A percentile compares a stretch with the other conserved stretches of the same genome.
Conservation (phyloP, 2,329 filamentous ascomycete species). For the Diplodia seriata region DNA sequence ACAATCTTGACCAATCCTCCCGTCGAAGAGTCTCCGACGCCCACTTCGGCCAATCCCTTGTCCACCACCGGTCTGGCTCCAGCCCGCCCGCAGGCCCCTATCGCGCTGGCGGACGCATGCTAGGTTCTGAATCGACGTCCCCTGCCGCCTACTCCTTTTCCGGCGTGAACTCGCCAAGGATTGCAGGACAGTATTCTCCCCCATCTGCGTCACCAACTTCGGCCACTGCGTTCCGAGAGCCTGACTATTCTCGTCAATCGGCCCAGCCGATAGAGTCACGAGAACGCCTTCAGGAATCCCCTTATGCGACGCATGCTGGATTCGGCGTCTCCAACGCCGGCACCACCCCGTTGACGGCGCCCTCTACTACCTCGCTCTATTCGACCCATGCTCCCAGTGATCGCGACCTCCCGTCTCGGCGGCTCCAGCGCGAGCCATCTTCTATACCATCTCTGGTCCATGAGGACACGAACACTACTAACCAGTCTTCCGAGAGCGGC, state of each 20-base stretch:
- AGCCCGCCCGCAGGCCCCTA: conserved; percentile 42
- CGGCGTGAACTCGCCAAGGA: conserved; percentile 45
- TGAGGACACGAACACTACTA: conserved; percentile 40
- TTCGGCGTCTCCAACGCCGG: conserved; percentile 2
- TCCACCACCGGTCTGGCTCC: conserved; percentile 39
- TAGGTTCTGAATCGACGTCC: conserved; percentile 45
- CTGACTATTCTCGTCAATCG: conserved; percentile 35
- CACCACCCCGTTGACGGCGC: not conserved
- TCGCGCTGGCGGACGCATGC: conserved; percentile 40
- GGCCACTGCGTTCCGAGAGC: conserved; percentile 40
- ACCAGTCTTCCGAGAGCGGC: conserved; percentile 49
- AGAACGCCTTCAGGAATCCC: conserved; percentile 19
- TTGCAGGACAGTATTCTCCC: conserved; percentile 45
- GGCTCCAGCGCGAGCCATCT: conserved; percentile 41
- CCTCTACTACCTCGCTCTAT: conserved; percentile 14
- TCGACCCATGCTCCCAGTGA: conserved; percentile 5
- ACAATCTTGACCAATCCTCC: conserved; percentile 40
- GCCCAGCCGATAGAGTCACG: conserved; percentile 33
- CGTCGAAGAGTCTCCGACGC: conserved; percentile 42
- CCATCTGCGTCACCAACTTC: conserved; percentile 46
- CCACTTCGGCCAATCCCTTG: conserved; percentile 37
- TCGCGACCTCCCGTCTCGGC: conserved; percentile 42
- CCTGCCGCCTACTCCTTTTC: conserved; percentile 43
- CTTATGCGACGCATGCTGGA: conserved; percentile 1
- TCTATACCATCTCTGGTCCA: conserved; percentile 47